Evolutionary conservation across 1,284 basidiomycete species (phyloP), one percentile per base, ranked within the genome.

Genomic region (Sporisorium iseilematis-ciliati): DNA sequence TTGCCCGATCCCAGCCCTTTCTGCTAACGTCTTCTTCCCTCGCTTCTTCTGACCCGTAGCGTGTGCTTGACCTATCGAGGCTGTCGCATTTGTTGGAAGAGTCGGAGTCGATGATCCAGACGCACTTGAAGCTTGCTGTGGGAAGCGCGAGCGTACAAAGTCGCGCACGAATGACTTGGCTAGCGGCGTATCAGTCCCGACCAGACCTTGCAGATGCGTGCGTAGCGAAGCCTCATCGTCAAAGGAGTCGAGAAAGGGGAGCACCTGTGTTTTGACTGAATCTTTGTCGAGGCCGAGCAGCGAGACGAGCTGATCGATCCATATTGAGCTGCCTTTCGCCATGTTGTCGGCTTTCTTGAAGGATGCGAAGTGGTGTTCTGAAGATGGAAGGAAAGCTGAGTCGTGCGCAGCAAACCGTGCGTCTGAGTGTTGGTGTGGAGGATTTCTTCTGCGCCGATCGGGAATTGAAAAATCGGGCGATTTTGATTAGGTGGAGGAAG

Each of bases 171-270:
- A 76, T 14, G 60, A 56, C n/a, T 65, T 67, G 7, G 68, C 57
- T n/a, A 56, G 51, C 10, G 60, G 33, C 2, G 63, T 62, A 38
- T 72, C 69, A 4, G 62, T 72, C 33, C 74, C 74, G 6, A 77
- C 60, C 16, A 77, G 57, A 7, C 66, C 74, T 50, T 77, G 51
- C 18, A 77, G 57, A 29, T 77, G 74, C 2, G 69, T 61, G 3
- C 59, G 58, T 4, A 77, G 63, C 4, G 65, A 59, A 0, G 45
- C 42, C 41, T 65, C 59, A 26, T 60, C 51, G 46, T 73, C 74
- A 45, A 73, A 73, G n/a, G 74, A 72, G 42, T 73, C 69, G 57
- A 77, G 74, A 38, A 73, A 77, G 7, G 74, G 74, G 0, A 77
- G n/a, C 33, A 73, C 65, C 57, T 77, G 74, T 11, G 65, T 55